A percentile compares a stretch with the other conserved stretches of the same genome.
Conservation (phyloP, 164 flowering plant species). For the Litsea cubeba region DNA sequence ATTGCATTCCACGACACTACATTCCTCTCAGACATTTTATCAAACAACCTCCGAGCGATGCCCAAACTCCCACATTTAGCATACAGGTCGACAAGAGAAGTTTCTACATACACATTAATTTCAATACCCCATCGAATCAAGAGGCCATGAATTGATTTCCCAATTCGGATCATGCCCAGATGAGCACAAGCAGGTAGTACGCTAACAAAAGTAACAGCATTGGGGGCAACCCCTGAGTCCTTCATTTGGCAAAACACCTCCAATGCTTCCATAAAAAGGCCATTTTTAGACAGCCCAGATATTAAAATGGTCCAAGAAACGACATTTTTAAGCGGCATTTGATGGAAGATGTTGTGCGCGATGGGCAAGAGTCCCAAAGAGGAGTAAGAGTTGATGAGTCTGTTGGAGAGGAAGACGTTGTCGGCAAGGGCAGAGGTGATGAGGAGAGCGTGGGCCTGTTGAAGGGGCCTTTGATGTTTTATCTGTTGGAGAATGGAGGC, state of each 20-base stretch:
- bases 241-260: slow-evolving; percentile 30
- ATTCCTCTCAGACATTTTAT: slow-evolving; percentile 22
- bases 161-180: slow-evolving; percentile 24
- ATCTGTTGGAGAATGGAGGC: slow-evolving; percentile 27
- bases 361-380: slow-evolving; percentile 15
- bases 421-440: slow-evolving; percentile 25
- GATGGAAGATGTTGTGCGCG: slow-evolving; percentile 23
- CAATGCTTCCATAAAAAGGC: slow-evolving; percentile 16
- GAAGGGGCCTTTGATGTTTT: slow-evolving; percentile 25
- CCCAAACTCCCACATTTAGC: slow-evolving; percentile 24
- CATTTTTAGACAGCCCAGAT: slow-evolving; percentile 30
- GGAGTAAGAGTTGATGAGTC: slow-evolving; percentile 30
- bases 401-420: slow-evolving; percentile 32
- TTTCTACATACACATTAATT: slow-evolving; percentile 37
- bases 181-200: slow-evolving; percentile 34
- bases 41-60: slow-evolving; percentile 26
- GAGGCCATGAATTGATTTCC: slow-evolving; percentile 32
- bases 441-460: slow-evolving; percentile 30
- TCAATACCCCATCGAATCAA: slow-evolving; percentile 27
- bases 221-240: slow-evolving; percentile 22
- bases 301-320: slow-evolving; percentile 43
- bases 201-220: slow-evolving; percentile 31
- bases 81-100: slow-evolving; percentile 36
- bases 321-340: slow-evolving; percentile 25
- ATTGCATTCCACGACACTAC: slow-evolving; percentile 36